These are phyloP conservation scores for Coprinopsis cinerea DNA, from an alignment of 768 basidiomycete species.

Conservation along the genomic window DNA sequence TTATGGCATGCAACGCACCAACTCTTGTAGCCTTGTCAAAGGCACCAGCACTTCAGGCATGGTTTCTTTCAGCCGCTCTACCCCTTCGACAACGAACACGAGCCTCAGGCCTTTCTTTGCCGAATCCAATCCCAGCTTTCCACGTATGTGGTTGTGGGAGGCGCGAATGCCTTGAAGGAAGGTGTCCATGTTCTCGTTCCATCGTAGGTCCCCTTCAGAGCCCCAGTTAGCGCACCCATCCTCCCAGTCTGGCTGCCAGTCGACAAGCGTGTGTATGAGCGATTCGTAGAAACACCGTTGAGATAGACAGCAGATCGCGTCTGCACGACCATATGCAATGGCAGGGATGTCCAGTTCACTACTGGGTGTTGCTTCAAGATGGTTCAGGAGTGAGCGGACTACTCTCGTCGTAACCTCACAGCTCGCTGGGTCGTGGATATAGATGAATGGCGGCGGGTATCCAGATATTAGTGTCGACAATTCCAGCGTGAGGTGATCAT, in stretches of 20 bases:
- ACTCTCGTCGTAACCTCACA: constrained; percentile 39
- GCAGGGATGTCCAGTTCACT: constrained; percentile 13
- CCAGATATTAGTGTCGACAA: constrained; percentile 31
- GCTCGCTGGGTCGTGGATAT: constrained; percentile 53
- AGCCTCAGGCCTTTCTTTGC: constrained; percentile 31
- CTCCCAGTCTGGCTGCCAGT: constrained; percentile 53
- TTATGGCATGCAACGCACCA: constrained; percentile 34
- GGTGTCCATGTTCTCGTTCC: constrained; percentile 60
- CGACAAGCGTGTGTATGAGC: constrained; percentile 53
- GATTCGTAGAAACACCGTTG: constrained; percentile 61
- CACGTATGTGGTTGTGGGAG: constrained; percentile 23
- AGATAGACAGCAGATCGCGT: constrained; percentile 57
- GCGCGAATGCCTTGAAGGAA: constrained; percentile 64
- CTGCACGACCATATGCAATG: constrained; percentile 40
- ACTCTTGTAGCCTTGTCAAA: constrained; percentile 61
- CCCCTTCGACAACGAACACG: constrained; percentile 61
- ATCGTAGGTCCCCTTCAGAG: constrained; percentile 34
- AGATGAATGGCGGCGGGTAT: constrained; percentile 60
- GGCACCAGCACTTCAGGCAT: constrained; percentile 67
- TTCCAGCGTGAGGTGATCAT: constrained; percentile 26
- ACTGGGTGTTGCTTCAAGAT: constrained; percentile 13
- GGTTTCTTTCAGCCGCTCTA: constrained; percentile 56
- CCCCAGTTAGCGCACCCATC: constrained; percentile 59
- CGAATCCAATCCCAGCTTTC: constrained; percentile 8
- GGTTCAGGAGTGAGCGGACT: constrained; percentile 31